Evolutionary conservation across 495 filamentous ascomycete species (phyloP), one percentile per base, ranked within the genome.

Genomic region (Neurospora discreta): DNA sequence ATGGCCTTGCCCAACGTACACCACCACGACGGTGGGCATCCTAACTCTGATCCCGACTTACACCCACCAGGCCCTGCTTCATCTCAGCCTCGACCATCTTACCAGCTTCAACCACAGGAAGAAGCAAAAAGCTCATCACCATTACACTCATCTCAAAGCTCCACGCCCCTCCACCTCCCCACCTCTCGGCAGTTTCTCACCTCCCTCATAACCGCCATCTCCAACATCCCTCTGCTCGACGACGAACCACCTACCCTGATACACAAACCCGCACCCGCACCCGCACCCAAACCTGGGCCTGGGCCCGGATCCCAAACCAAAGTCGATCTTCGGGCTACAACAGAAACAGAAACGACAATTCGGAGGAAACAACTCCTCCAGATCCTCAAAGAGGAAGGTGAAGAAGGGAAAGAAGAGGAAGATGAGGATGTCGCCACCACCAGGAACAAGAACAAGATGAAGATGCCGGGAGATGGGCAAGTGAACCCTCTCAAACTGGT

Each of bases 191-290:
- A 77, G 20, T 75, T 87, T 67, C 77, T 86, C 39, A 86, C 82
- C 42, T 81, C 80, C 36, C 80, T 87, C 67, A 73, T 87, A 46
- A 77, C 80, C 73, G 77, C 80, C 69, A 81, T 87, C 60, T 39
- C 82, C 70, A 72, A 73, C 38, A 81, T 80, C 72, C 83, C 81
- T 68, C 72, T 79, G 18, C n/a, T 71, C 6, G 5, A 69, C 6
- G 5, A 69, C 36, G 44, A 69, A 15, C 9, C 72, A 23, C 33
- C 39, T 39, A 39, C 39, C 39, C 39, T 1, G 8, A 38, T 38
- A 38, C 7, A 8, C 38, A 38, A 39, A 39, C 39, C 39, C 2
- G 39, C 39, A 39, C 33, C 33, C 30, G 30, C 30, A 33, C 30
- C 30, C 30, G 30, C 30, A 33, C 30, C 30, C 30, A 4, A 4